These are phyloP conservation scores for Exophiala sp. DNA, from an alignment of 2,329 filamentous ascomycete species.

Conservation along the genomic window DNA sequence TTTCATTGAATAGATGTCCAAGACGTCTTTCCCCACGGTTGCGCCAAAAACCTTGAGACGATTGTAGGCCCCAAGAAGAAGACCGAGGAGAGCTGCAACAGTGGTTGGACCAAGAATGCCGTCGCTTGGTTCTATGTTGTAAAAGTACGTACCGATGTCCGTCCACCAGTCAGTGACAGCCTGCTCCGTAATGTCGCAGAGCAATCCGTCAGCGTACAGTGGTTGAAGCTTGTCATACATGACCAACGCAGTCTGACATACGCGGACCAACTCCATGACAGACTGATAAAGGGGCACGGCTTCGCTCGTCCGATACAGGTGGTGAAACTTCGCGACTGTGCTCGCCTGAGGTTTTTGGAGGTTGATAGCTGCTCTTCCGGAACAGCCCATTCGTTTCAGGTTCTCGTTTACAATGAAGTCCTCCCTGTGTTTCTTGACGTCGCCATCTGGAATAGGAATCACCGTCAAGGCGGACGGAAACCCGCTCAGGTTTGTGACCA, in stretches of 20 bases:
- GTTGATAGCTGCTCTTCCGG: constrained; percentile 80
- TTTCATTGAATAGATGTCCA: constrained; percentile 79
- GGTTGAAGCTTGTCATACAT: constrained; percentile 84
- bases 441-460: constrained; percentile 84
- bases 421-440: constrained; percentile 73
- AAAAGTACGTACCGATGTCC: constrained; percentile 85
- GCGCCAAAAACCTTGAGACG: constrained; percentile 79
- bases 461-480: constrained; percentile 91
- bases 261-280: constrained; percentile 82
- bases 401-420: constrained; percentile 93
- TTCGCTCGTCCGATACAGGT: constrained; percentile 84
- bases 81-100: constrained; percentile 79
- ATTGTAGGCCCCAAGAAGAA: constrained; percentile 86
- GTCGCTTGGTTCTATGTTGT: constrained; percentile 87
- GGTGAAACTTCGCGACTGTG: constrained; percentile 85
- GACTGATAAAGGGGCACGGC: constrained; percentile 72
- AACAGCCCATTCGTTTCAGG: constrained; percentile 86
- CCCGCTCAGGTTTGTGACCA: constrained; percentile 89
- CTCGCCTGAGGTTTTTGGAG: constrained; percentile 73
- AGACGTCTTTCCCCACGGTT: constrained; percentile 84
- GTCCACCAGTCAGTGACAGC: constrained; percentile 95
- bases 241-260: constrained; percentile 84
- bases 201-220: constrained; percentile 83
- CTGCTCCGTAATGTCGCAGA: constrained; percentile 89
- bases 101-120: constrained; percentile 90